Percentiles rank a stretch among this genome's conserved stretches.
These are phyloP conservation scores for Vicia villosa DNA, from an alignment of 306 rosid genomes.

Conservation along the genomic window DNA sequence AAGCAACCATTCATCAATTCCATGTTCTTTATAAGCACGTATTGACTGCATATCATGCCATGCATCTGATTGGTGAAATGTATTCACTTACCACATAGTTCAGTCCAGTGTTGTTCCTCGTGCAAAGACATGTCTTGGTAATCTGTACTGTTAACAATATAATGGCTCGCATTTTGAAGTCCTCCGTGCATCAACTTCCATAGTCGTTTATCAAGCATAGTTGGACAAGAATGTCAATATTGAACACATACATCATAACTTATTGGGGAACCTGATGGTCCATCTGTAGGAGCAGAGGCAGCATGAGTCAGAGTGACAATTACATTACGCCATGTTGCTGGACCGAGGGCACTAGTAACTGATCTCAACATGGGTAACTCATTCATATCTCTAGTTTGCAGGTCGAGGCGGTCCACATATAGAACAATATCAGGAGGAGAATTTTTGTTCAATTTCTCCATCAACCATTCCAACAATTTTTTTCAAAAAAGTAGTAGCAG, in stretches of 20 bases:
- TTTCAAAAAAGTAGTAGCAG: too few species aligned
- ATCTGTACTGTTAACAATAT: neutral
- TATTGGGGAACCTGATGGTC: too few species aligned
- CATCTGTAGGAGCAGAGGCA: conserved; percentile 97
- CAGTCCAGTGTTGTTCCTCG: conserved; percentile 7
- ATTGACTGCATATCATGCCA: conserved; percentile 12
- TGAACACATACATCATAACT: too few species aligned
- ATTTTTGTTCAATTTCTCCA: too few species aligned
- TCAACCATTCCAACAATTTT: too few species aligned
- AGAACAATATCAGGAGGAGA: conserved; percentile 88
- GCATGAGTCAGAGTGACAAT: conserved; percentile 86
- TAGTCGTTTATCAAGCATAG: too few species aligned
- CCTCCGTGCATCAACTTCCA: too few species aligned
- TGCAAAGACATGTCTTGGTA: conserved; percentile 1
- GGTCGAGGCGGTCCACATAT: conserved; percentile 91
- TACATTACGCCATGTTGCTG: conserved; percentile 81
- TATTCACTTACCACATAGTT: conserved; percentile 19
- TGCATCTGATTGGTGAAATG: conserved; percentile 18
- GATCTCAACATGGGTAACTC: conserved; percentile 80
- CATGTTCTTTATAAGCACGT: conserved; percentile 24
- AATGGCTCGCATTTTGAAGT: neutral
- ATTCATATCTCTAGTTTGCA: conserved; percentile 85
- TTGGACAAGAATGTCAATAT: too few species aligned
- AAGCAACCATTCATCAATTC: conserved; percentile 25
- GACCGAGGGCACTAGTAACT: conserved; percentile 63